Evolutionary conservation across 75 land plant species (phyloP).

Genomic region (Larix kaempferi): DNA sequence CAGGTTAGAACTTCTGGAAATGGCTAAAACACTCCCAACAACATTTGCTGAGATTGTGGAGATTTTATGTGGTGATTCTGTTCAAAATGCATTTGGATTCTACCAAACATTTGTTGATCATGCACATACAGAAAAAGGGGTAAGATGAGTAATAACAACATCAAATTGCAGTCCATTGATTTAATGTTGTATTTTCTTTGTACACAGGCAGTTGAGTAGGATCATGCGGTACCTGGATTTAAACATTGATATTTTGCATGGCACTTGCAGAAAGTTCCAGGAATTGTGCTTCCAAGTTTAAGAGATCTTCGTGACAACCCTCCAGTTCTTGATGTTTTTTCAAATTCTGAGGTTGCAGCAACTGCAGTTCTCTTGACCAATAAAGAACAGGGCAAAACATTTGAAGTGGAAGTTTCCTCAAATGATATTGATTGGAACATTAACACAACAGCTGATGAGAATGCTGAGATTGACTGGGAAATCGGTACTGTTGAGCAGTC

Average conservation of each 20-base stretch:
- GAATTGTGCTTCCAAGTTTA: conserved; percentile 45
- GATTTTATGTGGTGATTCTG: conserved; percentile 47
- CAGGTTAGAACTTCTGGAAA: conserved; percentile 68
- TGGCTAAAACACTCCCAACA: conserved; percentile 69
- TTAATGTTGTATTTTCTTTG: conserved; percentile 19
- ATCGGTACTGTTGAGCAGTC: conserved; percentile 53
- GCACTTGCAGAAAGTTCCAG: conserved; percentile 36
- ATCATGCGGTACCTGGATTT: not conserved
- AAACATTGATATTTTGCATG: not conserved
- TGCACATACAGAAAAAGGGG: conserved; percentile 71
- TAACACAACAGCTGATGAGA: conserved; percentile 22
- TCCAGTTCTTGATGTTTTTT: conserved; percentile 46
- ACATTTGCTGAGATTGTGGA: conserved; percentile 62
- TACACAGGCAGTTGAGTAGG: not conserved
- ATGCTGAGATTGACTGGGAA: conserved; percentile 79
- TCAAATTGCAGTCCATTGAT: conserved; percentile 1
- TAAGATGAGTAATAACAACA: conserved; percentile 9
- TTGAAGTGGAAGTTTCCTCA: conserved; percentile 3
- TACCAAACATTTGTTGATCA: conserved; percentile 72
- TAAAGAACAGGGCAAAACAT: not conserved
- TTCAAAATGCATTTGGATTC: conserved; percentile 63
- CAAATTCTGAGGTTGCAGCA: conserved; percentile 25
- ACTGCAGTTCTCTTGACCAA: conserved; percentile 12
- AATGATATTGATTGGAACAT: conserved; percentile 67
- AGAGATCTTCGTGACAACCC: conserved; percentile 51